These are phyloP conservation scores for Chalciporus chontae DNA, from an alignment of 768 basidiomycete genomes.

Conservation along the genomic window DNA sequence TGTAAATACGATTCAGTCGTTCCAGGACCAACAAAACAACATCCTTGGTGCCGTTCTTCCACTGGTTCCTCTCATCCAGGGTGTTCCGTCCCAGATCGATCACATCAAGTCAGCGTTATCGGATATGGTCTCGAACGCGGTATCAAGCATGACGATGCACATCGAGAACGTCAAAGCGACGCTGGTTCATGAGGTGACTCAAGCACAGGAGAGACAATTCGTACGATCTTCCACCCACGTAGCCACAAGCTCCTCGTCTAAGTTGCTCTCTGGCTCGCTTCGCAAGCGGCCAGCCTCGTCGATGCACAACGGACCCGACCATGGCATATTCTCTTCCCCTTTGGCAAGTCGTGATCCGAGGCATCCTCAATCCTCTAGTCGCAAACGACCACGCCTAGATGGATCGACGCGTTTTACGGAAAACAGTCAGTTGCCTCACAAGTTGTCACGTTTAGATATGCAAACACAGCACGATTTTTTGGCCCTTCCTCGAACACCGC, in stretches of 20 bases:
- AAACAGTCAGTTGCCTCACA: constrained; percentile 4
- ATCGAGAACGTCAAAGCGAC: constrained; percentile 14
- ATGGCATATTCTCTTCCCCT: constrained; percentile 9
- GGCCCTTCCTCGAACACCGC: constrained; percentile 5
- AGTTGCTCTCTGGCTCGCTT: not conserved
- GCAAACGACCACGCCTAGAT: constrained; percentile 18
- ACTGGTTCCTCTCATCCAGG: constrained; percentile 57
- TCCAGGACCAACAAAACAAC: constrained; percentile 39
- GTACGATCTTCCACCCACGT: constrained; percentile 3
- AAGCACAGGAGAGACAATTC: not conserved
- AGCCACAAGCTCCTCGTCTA: constrained; percentile 1
- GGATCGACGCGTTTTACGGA: not conserved
- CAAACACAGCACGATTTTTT: not conserved
- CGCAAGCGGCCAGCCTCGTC: constrained; percentile 2
- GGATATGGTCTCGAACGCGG: constrained; percentile 16
- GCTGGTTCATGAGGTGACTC: constrained; percentile 6
- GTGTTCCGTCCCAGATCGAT: constrained; percentile 53
- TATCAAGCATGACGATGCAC: constrained; percentile 14
- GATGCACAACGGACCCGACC: not conserved
- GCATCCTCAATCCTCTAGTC: not conserved
- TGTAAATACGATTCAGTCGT: constrained; percentile 50
- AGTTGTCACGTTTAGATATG: constrained; percentile 7
- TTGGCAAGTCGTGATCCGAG: constrained; percentile 3
- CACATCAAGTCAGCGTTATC: constrained; percentile 19
- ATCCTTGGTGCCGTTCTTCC: constrained; percentile 50